Percentiles rank a stretch among this genome's conserved stretches.
These are phyloP conservation scores for Cerrena zonata DNA, from an alignment of 1,284 basidiomycete species.

Conservation along the genomic window DNA sequence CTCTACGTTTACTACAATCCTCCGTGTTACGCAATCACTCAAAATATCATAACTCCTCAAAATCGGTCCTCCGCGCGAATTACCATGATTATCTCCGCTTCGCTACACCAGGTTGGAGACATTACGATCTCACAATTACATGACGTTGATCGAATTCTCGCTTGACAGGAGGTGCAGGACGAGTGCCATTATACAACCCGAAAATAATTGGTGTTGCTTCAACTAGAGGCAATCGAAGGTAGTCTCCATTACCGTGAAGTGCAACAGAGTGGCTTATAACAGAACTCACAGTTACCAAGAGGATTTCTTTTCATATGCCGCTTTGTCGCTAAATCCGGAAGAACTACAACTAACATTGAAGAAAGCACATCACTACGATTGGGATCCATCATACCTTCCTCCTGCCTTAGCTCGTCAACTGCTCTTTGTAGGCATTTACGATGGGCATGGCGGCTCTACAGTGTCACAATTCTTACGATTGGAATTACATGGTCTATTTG, in stretches of 20 bases:
- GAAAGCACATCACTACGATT: slow-evolving; percentile 57
- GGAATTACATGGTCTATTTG: slow-evolving; percentile 75
- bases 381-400: slow-evolving; percentile 62
- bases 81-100: slow-evolving; percentile 72
- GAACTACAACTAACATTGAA: slow-evolving; percentile 66
- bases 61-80: background rate
- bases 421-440: slow-evolving; percentile 82
- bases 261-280: background rate
- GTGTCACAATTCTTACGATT: slow-evolving; percentile 55
- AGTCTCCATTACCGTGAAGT: slow-evolving; percentile 18
- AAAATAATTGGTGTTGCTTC: slow-evolving; percentile 70
- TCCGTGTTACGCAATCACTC: slow-evolving; percentile 5
- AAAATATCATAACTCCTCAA: background rate
- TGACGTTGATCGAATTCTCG: background rate
- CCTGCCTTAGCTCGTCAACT: slow-evolving; percentile 67
- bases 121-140: background rate
- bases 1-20: slow-evolving; percentile 16
- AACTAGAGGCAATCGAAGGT: slow-evolving; percentile 73
- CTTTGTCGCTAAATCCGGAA: slow-evolving; percentile 66
- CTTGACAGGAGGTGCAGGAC: slow-evolving; percentile 32
- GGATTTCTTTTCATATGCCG: slow-evolving; percentile 74
- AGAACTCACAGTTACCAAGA: slow-evolving; percentile 62
- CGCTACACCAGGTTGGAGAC: slow-evolving; percentile 43
- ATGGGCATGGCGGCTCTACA: slow-evolving; percentile 48
- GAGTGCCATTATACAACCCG: slow-evolving; percentile 41